Conservation (phyloP, 225 moss, liverwort and hornwort genomes). For the Takakia lepidozioides region DNA sequence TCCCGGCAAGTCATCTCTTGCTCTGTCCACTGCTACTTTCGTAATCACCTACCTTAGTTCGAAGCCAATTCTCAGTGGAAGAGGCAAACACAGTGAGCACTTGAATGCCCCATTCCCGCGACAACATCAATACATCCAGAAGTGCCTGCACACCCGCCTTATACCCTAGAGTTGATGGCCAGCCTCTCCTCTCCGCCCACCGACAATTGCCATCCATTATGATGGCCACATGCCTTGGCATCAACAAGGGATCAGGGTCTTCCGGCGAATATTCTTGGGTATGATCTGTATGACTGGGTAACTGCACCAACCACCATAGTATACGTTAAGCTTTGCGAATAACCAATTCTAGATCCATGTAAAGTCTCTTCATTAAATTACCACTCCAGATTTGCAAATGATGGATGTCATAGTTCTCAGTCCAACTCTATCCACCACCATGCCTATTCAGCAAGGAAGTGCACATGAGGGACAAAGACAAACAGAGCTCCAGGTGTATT, state of each 20-base stretch:
- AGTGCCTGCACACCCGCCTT: conserved; percentile 74
- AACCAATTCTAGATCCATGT: neutral
- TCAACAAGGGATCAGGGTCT: conserved; percentile 52
- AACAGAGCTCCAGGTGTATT: neutral
- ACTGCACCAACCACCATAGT: conserved; percentile 12
- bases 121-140: conserved; percentile 51
- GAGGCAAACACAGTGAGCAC: conserved; percentile 90
- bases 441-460: neutral
- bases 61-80: conserved; percentile 89
- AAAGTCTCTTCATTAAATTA: neutral
- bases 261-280: conserved; percentile 34
- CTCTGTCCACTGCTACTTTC: no score
- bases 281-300: conserved; percentile 17
- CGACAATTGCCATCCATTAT: conserved; percentile 97
- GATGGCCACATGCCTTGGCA: conserved; percentile 89
- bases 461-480: neutral
- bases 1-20: no score
- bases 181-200: conserved; percentile 79
- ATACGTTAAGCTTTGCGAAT: neutral
- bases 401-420: no score
- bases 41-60: conserved; percentile 92
- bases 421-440: no score
- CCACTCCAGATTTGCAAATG: neutral
- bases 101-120: conserved; percentile 67
- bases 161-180: conserved; percentile 71